These are phyloP conservation scores for Eucalyptus sp. DNA, from an alignment of 345 rosid genomes.

Conservation along the genomic window DNA sequence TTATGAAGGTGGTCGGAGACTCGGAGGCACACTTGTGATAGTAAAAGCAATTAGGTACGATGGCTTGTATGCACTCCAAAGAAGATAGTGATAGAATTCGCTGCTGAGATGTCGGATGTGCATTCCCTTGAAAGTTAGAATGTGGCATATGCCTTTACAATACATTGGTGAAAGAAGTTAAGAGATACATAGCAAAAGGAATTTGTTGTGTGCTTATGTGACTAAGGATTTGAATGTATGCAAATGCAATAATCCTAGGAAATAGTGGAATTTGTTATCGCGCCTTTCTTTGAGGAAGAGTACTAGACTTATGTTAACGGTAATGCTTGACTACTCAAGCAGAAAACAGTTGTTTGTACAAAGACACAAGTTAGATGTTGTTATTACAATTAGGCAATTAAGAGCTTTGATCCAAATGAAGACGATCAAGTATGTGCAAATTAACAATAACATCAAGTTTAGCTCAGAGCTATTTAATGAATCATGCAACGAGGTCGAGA, in stretches of 20 bases:
- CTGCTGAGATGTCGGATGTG: neutral
- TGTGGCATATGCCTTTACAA: neutral
- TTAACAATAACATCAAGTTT: neutral
- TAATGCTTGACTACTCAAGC: neutral
- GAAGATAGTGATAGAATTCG: neutral
- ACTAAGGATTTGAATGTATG: neutral
- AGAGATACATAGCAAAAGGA: fast-evolving
- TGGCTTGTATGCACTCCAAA: neutral
- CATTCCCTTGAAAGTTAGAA: neutral
- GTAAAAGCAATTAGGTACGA: neutral
- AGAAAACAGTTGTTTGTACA: neutral
- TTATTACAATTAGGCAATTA: neutral
- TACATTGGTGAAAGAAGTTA: neutral
- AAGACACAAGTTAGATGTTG: neutral
- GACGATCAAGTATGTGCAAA: neutral
- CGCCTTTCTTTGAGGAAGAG: neutral
- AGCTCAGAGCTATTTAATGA: neutral
- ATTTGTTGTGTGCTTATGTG: neutral
- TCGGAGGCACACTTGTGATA: neutral
- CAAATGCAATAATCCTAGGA: neutral
- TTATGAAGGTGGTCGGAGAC: neutral
- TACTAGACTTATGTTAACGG: neutral
- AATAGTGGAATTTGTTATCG: neutral
- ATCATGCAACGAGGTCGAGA: neutral
- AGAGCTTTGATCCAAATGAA: neutral